Base-by-base conservation (phyloP, 2,329 filamentous ascomycete genomes). In the Aspergillus fumigatus region DNA sequence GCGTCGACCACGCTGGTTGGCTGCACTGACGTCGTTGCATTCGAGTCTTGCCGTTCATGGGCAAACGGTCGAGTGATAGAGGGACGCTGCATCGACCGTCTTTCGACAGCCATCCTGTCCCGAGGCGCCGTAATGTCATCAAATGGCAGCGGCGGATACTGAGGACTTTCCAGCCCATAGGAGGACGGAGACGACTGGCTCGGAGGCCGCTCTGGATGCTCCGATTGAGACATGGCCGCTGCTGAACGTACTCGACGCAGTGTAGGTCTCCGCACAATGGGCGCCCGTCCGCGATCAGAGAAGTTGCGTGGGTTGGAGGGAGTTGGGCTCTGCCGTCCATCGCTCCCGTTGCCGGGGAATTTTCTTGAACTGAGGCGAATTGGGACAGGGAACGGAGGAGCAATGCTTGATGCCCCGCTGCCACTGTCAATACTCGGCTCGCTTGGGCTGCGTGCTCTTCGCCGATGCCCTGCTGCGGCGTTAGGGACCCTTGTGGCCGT, bases 341-440 rank as follows among this genome's bases (percentile, higher is more conserved):
- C 91, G 69, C 89, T 92, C 51, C 82, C 78, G 62, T 83, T 87
- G 58, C 86, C 74, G 0, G 85, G 83, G 23, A 87, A 82, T 66
- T 88, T 87, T 58, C 92, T 85, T 5, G 92, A 99, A 73, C 93
- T 97, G 29, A 90, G 89, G 55, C 94, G 82, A 3, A 87, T 88
- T 0, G 94, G 94, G 6, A 99, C 96, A 0, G 94, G 92, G 77
- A 96, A 97, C 0, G 94, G 94, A 27, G 94, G 92, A 52, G 68
- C 65, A 51, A 70, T 67, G 35, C 67, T 71, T n/a, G 71, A 71
- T 26, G 66, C 67, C 52, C 68, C 65, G 56, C 68, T 75, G 47
- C 70, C 70, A 53, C 72, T 74, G 32, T 77, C 73, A 21, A 77
- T 69, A 54, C 73, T 76, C 10, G 77, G 76, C 26, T 74, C 73